Conservation (phyloP, 805 yeast species). For the Ogataea henricii region DNA sequence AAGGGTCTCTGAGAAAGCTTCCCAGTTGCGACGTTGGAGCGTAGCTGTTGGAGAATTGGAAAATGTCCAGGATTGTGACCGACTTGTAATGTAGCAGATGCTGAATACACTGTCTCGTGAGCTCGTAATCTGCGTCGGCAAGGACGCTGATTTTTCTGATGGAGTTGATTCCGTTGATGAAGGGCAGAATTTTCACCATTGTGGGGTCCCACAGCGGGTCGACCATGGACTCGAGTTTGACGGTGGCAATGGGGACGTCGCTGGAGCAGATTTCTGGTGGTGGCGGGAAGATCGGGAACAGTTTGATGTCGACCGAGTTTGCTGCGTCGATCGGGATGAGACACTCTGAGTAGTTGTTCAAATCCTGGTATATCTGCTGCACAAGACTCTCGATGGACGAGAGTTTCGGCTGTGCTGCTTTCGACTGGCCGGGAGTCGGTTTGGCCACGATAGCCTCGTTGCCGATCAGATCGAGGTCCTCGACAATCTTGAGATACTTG, state of each 20-base stretch:
- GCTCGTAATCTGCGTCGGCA: constrained; percentile 75
- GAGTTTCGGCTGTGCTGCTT: constrained; percentile 26
- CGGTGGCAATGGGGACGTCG: constrained; percentile 93
- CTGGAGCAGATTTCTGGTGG: constrained; percentile 74
- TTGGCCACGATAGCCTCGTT: constrained; percentile 27
- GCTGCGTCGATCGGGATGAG: constrained; percentile 89
- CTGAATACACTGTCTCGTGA: constrained; percentile 85
- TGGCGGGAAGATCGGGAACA: constrained; percentile 86
- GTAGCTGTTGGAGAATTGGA: constrained; percentile 85
- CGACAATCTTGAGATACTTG: constrained; percentile 34
- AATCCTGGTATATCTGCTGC: constrained; percentile 89
- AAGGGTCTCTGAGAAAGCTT: constrained; percentile 60
- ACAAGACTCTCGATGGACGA: constrained; percentile 71
- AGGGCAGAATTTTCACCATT: constrained; percentile 83
- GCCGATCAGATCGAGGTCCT: constrained; percentile 32
- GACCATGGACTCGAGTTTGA: constrained; percentile 66
- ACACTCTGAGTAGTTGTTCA: constrained; percentile 95
- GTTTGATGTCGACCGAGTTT: constrained; percentile 86
- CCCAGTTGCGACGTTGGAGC: constrained; percentile 84
- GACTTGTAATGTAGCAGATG: constrained; percentile 90
- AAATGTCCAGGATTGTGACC: constrained; percentile 78
- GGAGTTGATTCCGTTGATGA: constrained; percentile 85
- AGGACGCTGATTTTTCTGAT: constrained; percentile 72
- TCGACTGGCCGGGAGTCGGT: constrained; percentile 26
- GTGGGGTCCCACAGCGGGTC: constrained; percentile 98